Evolutionary conservation across 495 filamentous ascomycete species (phyloP), one percentile per base, ranked within the genome.

Genomic region (Hypoxylon rickii): DNA sequence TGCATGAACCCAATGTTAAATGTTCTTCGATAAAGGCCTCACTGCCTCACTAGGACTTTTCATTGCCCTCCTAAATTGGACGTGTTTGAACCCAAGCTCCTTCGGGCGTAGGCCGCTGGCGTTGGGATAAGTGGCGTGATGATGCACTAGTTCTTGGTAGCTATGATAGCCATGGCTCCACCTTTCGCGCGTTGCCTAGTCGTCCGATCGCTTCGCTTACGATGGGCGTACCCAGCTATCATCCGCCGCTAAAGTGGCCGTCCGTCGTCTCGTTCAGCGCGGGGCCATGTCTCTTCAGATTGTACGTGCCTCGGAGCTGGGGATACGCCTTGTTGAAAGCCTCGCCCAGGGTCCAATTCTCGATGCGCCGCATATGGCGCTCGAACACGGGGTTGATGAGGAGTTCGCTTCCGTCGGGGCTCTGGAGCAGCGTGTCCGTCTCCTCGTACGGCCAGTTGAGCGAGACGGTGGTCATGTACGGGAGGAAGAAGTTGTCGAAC

Each of bases 301-400:
- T 70, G 57, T 64, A 82, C 4, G 79, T 81, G 48, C 85, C 86
- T 17, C 71, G 75, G 51, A 91, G 61, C 19, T 60, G 58, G 0
- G 89, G 89, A 68, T 85, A 88, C 2, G 80, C 74, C 49, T 78
- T 73, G 18, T 78, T 76, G 65, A 93, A 95, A 4, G 75, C 73
- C 4, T 82, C 74, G 2, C 90, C 89, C n/a, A 95, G 64, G 40
- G 79, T 85, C 90, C 90, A 95, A 64, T 92, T 92, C 49, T 75
- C 75, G 43, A 89, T 43, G 45, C 85, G 74, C 4, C 83, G 51
- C 41, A 93, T 55, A 70, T 95, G 90, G 22, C 83, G 67, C 68
- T 91, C 88, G 69, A 92, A 95, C 0, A 86, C 87, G 0, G 89
- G 88, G 51, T 92, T 92, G 44, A 95, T 88, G 20, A 83, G 72